A percentile compares a stretch with the other conserved stretches of the same genome.
Conservation (phyloP, 1,284 basidiomycete species). For the Cerioporus squamosus region DNA sequence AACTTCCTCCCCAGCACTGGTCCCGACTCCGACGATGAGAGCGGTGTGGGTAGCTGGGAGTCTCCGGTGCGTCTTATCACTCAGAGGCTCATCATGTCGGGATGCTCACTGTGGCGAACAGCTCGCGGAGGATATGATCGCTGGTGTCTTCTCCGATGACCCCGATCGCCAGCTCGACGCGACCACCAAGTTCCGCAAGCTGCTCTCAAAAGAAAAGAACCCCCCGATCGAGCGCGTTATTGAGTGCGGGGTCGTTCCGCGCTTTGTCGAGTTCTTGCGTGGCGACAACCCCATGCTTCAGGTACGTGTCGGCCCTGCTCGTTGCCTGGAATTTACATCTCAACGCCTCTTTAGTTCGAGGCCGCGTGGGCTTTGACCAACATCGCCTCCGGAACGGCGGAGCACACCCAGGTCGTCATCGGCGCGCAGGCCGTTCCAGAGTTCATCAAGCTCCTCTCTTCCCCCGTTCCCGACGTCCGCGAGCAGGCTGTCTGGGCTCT, state of each 20-base stretch:
- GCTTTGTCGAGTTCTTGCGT: conserved; percentile 95
- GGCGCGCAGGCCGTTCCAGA: conserved; percentile 94
- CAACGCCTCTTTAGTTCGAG: conserved; percentile 75
- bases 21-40: conserved; percentile 88
- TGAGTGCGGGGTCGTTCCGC: conserved; percentile 95
- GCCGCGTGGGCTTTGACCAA: conserved; percentile 99
- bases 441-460: conserved; percentile 93
- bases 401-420: conserved; percentile 99
- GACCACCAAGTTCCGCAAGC: conserved; percentile 96
- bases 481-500: conserved; percentile 98
- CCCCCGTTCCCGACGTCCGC: conserved; percentile 87
- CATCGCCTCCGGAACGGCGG: conserved; percentile 98
- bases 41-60: conserved; percentile 72
- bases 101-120: conserved; percentile 38
- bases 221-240: conserved; percentile 99
- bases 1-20: conserved; percentile 82
- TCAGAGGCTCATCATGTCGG: conserved; percentile 15
- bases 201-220: conserved; percentile 99
- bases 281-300: conserved; percentile 94
- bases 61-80: conserved; percentile 60
- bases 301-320: conserved; percentile 47
- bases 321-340: conserved; percentile 4
- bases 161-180: conserved; percentile 92
- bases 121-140: conserved; percentile 92
- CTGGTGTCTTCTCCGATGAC: conserved; percentile 92